phyloP scores from a whole-genome alignment of 31 red algal species.

The Asparagopsis taxiformis region DNA sequence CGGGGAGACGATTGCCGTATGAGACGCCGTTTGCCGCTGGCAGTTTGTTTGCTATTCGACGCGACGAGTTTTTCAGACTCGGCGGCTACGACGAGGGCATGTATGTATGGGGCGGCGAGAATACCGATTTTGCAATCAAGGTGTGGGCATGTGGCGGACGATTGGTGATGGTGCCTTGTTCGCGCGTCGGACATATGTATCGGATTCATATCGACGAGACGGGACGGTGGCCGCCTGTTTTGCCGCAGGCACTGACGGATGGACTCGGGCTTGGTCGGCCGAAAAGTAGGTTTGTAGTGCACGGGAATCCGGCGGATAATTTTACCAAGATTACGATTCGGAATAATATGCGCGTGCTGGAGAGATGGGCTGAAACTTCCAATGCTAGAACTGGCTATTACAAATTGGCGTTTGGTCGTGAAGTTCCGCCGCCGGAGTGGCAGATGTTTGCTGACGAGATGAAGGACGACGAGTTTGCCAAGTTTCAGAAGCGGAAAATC shows the following conservation, averaged over 20 bases:
- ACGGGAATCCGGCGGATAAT: conserved; percentile 32
- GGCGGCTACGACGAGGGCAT: conserved; percentile 79
- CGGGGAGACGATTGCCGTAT: conserved; percentile 54
- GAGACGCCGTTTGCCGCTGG: conserved; percentile 71
- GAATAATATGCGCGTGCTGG: conserved; percentile 71
- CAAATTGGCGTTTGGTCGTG: conserved; percentile 26
- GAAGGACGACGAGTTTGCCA: conserved; percentile 48
- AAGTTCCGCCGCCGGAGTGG: conserved; percentile 45
- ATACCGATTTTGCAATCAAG: conserved; percentile 76
- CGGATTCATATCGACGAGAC: conserved; percentile 50
- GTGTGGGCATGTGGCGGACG: conserved; percentile 67
- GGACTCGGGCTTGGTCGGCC: conserved; percentile 23
- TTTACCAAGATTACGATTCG: conserved; percentile 54
- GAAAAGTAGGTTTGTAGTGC: conserved; percentile 5
- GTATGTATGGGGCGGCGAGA: conserved; percentile 81
- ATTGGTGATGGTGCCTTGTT: conserved; percentile 74
- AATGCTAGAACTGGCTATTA: conserved; percentile 58
- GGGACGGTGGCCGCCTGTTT: conserved; percentile 57
- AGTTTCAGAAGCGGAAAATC: conserved; percentile 15
- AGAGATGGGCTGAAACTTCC: conserved; percentile 53
- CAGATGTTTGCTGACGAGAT: conserved; percentile 63
- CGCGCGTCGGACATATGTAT: conserved; percentile 79
- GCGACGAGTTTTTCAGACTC: conserved; percentile 48
- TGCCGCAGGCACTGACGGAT: conserved; percentile 55
- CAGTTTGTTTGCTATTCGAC: conserved; percentile 61